Evolutionary conservation across 345 rosid genomes (phyloP), one percentile per base, ranked within the genome.

Genomic region (Citrus sp.): DNA sequence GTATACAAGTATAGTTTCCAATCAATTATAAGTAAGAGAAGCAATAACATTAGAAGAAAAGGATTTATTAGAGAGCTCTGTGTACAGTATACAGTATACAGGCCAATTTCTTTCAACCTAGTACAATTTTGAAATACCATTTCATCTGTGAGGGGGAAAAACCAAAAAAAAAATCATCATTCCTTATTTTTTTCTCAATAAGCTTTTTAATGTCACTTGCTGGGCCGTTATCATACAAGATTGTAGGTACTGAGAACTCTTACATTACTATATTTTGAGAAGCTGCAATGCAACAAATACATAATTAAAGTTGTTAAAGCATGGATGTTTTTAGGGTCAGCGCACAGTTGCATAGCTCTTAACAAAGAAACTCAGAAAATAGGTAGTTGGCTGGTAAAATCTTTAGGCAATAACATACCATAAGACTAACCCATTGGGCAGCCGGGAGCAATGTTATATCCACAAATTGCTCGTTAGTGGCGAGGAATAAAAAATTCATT

Each of bases 1-100:
- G 77, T 74, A 79, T 13, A 32, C 71, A 46, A 18, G 25, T 0
- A 70, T 30, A 12, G 54, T 68, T 71, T 51, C 77, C 79, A 79
- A 77, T 55, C 60, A 69, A 76, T 32, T 4, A 65, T 37, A 59
- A 64, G 49, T n/a, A 58, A 1, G 22, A 62, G 34, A 67, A 24
- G 24, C 6, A 32, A 25, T 58, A 64, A 6, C 34, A 58, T 1
- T 21, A 40, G 22, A 32, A 28, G 30, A 49, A 37, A 7, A 0
- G 5, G n/a, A 16, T 25, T 62, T 19, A 60, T 14, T 40, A 7
- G 7, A 55, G 10, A 74, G 56, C 77, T 55, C 59, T 71, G 61
- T 51, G 21, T 13, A 49, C 73, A 28, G 54, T 68, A 12, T 38
- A 40, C 72, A 68, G 14, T 28, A 21, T 12, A 4, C 10, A 9